Conservation (phyloP, 179 eudicot genomes). For the Silene noctiflora region DNA sequence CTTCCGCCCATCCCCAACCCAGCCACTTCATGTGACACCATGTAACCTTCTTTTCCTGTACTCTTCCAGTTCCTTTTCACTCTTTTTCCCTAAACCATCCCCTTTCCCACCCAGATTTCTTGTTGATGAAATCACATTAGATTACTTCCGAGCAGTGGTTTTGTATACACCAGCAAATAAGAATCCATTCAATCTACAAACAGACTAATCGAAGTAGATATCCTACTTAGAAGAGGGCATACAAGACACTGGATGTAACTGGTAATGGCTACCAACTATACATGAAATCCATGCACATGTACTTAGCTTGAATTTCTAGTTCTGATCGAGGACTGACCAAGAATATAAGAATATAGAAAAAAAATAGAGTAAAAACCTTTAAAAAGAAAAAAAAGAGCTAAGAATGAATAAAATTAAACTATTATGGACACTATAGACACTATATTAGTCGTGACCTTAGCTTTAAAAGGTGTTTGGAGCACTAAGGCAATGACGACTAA, state of each 20-base stretch:
- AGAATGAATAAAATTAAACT: not conserved
- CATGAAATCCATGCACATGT: not conserved
- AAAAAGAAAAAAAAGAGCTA: not conserved
- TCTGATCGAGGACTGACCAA: not conserved
- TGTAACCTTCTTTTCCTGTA: not conserved
- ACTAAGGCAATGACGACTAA: not conserved
- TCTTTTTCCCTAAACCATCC: not conserved
- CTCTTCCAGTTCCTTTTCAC: constrained; percentile 1
- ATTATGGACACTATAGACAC: not conserved
- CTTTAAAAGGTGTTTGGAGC: not conserved
- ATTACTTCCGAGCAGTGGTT: not conserved
- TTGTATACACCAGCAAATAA: not conserved
- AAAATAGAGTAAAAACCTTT: not conserved
- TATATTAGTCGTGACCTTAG: not conserved
- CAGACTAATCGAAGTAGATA: not conserved
- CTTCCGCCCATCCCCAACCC: not conserved
- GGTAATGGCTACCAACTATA: not conserved
- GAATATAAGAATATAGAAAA: not conserved
- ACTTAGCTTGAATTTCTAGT: not conserved
- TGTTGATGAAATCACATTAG: not conserved
- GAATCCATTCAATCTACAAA: not conserved
- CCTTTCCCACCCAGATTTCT: not conserved
- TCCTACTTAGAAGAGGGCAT: not conserved
- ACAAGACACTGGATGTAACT: not conserved
- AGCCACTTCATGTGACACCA: not conserved